Conservation (phyloP, 148 eudicot species). For the Euryodendron excelsum region DNA sequence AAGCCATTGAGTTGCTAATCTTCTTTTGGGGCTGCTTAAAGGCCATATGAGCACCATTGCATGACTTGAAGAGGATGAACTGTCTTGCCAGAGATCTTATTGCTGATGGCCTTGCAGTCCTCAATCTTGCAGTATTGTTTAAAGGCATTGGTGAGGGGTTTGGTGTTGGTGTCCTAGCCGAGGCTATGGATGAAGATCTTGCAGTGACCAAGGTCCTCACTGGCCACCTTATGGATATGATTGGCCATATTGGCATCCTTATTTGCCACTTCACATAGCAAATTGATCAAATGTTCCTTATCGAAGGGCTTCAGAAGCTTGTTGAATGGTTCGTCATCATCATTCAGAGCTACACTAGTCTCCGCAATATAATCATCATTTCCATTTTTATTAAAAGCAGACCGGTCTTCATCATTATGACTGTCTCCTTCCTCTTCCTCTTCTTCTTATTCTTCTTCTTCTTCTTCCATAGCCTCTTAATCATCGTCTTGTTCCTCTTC, state of each 20-base stretch:
- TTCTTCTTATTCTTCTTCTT: constrained; percentile 14
- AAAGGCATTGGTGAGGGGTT: constrained; percentile 48
- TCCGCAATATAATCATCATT: not conserved
- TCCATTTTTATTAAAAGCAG: not conserved
- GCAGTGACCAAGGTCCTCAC: constrained; percentile 65
- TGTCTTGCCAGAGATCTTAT: constrained; percentile 73
- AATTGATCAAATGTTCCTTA: constrained; percentile 54
- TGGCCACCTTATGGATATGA: constrained; percentile 47
- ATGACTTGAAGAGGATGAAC: constrained; percentile 61
- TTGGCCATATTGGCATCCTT: constrained; percentile 39
- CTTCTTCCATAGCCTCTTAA: constrained; percentile 18
- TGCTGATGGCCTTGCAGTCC: constrained; percentile 77
- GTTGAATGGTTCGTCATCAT: constrained; percentile 56
- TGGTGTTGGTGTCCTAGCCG: constrained; percentile 81
- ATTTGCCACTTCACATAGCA: constrained; percentile 56
- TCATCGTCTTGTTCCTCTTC: no score
- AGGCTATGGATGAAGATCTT: constrained; percentile 92
- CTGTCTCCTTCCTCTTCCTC: constrained; percentile 10
- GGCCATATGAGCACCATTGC: constrained; percentile 64
- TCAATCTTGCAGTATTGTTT: constrained; percentile 70
- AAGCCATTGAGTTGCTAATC: constrained; percentile 64
- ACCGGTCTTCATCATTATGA: no score
- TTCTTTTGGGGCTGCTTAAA: constrained; percentile 74
- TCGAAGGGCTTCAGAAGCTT: constrained; percentile 73
- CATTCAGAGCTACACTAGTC: constrained; percentile 30